Conservation (phyloP, 2,329 filamentous ascomycete genomes). For the Calonectria multiphialidica region DNA sequence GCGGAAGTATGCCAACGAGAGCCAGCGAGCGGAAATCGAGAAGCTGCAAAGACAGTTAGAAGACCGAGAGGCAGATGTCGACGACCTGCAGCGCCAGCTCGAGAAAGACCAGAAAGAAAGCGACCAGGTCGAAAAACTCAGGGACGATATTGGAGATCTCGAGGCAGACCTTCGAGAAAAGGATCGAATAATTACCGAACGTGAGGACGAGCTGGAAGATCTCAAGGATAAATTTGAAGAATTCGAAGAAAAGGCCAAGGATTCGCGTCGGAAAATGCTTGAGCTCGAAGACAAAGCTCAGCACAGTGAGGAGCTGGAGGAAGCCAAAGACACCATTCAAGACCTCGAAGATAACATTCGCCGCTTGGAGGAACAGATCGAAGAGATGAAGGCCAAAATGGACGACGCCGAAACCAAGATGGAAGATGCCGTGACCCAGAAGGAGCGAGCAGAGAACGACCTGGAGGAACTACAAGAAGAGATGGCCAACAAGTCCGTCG, state of each 20-base stretch:
- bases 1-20: slow-evolving; percentile 79
- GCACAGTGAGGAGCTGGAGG: slow-evolving; percentile 63
- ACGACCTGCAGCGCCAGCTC: slow-evolving; percentile 71
- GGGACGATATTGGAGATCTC: slow-evolving; percentile 80
- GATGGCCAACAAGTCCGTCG: slow-evolving; percentile 82
- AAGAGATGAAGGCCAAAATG: slow-evolving; percentile 66
- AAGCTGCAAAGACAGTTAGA: slow-evolving; percentile 68
- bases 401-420: slow-evolving; percentile 61
- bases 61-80: slow-evolving; percentile 70
- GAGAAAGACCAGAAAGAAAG: slow-evolving; percentile 67
- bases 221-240: slow-evolving; percentile 68
- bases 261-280: slow-evolving; percentile 61
- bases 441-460: slow-evolving; percentile 69
- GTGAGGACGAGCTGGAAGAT: slow-evolving; percentile 80
- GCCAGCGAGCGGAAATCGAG: slow-evolving; percentile 71
- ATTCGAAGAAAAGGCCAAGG: slow-evolving; percentile 69
- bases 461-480: slow-evolving; percentile 79
- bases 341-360: slow-evolving; percentile 68
- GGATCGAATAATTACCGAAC: slow-evolving; percentile 78
- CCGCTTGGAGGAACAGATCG: slow-evolving; percentile 65
- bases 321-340: slow-evolving; percentile 69
- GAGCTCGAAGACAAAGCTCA: slow-evolving; percentile 70
- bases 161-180: slow-evolving; percentile 83
- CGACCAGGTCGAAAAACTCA: slow-evolving; percentile 74
- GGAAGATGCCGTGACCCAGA: slow-evolving; percentile 65